phyloP scores from a whole-genome alignment of 148 eudicot species.

The Cornus suecica region DNA sequence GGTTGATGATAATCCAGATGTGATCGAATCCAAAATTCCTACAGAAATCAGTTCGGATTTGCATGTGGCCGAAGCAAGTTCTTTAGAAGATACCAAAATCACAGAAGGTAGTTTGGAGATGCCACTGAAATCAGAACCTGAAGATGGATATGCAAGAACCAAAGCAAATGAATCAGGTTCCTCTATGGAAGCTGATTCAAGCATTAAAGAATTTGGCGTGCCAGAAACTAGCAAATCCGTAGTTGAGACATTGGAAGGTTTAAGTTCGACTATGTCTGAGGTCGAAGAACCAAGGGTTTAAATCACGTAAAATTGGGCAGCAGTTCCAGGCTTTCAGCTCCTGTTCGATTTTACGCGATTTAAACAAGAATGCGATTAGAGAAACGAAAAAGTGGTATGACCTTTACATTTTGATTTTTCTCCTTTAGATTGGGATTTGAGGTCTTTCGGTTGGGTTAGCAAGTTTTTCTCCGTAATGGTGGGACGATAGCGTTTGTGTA shows the following conservation, averaged over 20 bases:
- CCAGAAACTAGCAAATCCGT: constrained; percentile 8
- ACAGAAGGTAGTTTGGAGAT: constrained; percentile 1
- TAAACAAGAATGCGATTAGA: constrained; percentile 7
- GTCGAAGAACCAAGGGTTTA: constrained; percentile 17
- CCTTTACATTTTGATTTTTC: constrained; percentile 11
- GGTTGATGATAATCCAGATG: neutral
- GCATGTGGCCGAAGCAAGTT: neutral
- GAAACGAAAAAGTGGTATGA: constrained; percentile 2
- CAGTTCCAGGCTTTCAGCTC: constrained; percentile 25
- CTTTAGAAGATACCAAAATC: constrained; percentile 4
- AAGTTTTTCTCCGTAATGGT: constrained; percentile 5
- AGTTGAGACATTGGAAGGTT: constrained; percentile 13
- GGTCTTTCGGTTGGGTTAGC: constrained; percentile 10
- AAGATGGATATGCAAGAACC: constrained; percentile 10
- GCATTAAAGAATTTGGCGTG: constrained; percentile 14
- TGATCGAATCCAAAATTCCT: neutral
- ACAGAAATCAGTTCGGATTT: neutral
- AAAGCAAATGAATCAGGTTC: constrained; percentile 15
- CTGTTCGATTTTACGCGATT: constrained; percentile 36
- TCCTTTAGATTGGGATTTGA: constrained; percentile 6
- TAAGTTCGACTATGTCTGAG: constrained; percentile 5
- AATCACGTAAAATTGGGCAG: constrained; percentile 20
- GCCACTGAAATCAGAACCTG: constrained; percentile 10
- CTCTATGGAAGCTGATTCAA: neutral
- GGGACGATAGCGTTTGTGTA: neutral